Evolutionary conservation across 441 rosid genomes (phyloP).

Genomic region (Metrosideros polymorpha): DNA sequence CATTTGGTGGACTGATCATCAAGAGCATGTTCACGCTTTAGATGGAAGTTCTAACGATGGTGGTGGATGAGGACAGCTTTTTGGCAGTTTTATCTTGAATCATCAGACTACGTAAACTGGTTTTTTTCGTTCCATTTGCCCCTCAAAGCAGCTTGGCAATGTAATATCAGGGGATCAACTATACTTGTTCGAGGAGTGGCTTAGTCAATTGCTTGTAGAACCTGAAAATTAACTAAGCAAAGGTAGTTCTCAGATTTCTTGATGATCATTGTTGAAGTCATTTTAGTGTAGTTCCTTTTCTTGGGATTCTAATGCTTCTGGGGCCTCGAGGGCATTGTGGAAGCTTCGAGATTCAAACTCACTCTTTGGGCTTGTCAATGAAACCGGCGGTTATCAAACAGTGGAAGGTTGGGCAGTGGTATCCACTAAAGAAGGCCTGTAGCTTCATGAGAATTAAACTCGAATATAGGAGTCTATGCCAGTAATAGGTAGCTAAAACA

Average conservation of each 20-base stretch:
- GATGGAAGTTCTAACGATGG: background rate
- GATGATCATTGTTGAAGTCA: background rate
- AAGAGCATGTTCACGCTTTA: background rate
- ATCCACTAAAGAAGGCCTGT: background rate
- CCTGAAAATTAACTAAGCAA: background rate
- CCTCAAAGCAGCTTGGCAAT: background rate
- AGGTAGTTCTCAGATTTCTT: background rate
- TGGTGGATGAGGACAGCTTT: background rate
- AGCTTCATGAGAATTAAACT: background rate
- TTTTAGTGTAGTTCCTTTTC: background rate
- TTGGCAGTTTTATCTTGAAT: background rate
- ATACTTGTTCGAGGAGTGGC: background rate
- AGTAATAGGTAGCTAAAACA: background rate
- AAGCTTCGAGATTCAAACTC: background rate
- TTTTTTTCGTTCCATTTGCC: background rate
- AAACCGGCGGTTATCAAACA: background rate
- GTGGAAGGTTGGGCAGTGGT: background rate
- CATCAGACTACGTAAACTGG: background rate
- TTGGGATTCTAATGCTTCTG: background rate
- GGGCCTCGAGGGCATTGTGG: background rate
- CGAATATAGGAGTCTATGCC: background rate
- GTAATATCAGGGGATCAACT: background rate
- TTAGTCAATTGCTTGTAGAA: background rate
- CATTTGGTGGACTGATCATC: background rate
- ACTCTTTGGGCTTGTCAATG: background rate